Evolutionary conservation across 106 monocot species (phyloP).

Genomic region (Hemerocallis citrina): DNA sequence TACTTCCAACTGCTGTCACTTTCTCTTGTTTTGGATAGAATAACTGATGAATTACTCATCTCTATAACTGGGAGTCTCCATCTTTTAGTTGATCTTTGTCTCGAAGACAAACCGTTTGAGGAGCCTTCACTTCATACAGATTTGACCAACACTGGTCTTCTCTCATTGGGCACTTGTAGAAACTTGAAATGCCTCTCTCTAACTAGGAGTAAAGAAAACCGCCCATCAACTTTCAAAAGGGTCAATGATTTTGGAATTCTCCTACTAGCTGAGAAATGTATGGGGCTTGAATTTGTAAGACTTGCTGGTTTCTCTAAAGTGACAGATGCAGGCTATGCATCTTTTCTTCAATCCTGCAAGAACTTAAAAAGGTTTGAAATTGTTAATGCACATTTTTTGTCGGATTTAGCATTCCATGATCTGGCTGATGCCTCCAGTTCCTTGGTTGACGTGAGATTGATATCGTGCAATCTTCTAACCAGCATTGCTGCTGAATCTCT

Average conservation of each 20-base stretch:
- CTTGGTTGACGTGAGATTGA: conserved; percentile 52
- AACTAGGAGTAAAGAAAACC: conserved; percentile 30
- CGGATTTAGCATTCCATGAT: conserved; percentile 75
- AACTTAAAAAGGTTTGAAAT: conserved; percentile 60
- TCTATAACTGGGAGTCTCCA: conserved; percentile 33
- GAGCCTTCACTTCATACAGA: conserved; percentile 34
- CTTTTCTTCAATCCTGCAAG: conserved; percentile 63
- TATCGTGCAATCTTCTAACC: conserved; percentile 68
- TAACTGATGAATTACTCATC: conserved; percentile 52
- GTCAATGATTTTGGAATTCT: conserved; percentile 74
- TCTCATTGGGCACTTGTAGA: conserved; percentile 30
- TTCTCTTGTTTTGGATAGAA: conserved; percentile 51
- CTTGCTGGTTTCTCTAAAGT: conserved; percentile 83
- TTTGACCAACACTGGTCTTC: conserved; percentile 61
- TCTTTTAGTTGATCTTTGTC: conserved; percentile 49
- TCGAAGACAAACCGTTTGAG: conserved; percentile 49
- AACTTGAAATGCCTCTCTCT: conserved; percentile 53
- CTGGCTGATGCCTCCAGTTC: conserved; percentile 20
- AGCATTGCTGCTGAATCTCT: conserved; percentile 43
- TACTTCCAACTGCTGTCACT: conserved; percentile 35
- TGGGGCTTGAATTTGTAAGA: conserved; percentile 51
- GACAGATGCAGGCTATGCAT: conserved; percentile 79
- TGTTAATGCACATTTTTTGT: conserved; percentile 40
- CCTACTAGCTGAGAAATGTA: conserved; percentile 52
- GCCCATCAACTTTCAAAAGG: conserved; percentile 35